Conservation (phyloP, 164 flowering plant genomes). For the Protea cynaroides region DNA sequence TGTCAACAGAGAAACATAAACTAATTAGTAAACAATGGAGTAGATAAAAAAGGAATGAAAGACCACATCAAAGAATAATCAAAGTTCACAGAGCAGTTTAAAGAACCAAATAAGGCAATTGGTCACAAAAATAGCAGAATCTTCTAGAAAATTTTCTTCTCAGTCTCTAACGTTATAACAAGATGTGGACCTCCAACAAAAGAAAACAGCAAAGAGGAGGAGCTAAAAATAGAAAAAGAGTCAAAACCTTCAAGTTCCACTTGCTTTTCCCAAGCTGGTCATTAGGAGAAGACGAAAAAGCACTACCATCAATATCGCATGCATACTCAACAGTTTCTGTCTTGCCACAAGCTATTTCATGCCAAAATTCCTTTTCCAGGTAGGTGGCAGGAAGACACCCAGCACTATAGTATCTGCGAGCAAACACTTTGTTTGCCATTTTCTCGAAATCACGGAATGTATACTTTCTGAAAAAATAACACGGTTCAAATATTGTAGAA, state of each 20-base stretch:
- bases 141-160: background rate
- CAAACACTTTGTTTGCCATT: conserved; percentile 73
- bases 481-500: conserved; percentile 13
- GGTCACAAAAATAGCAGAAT: background rate
- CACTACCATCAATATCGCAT: conserved; percentile 88
- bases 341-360: conserved; percentile 69
- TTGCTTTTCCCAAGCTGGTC: conserved; percentile 69
- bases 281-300: conserved; percentile 60
- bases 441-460: conserved; percentile 73
- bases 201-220: background rate
- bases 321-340: conserved; percentile 70
- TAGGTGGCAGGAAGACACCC: conserved; percentile 60
- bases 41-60: background rate
- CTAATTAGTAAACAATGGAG: background rate
- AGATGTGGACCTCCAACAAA: conserved; percentile 2
- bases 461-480: conserved; percentile 48
- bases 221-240: conserved; percentile 1
- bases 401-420: conserved; percentile 65
- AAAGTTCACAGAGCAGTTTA: too few species aligned
- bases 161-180: background rate
- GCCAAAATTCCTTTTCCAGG: conserved; percentile 80
- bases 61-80: background rate
- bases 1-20: conserved; percentile 3
- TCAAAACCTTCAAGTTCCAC: conserved; percentile 70
- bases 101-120: background rate